Percentiles rank a stretch among this genome's conserved stretches.
Evolutionary conservation across 2,329 filamentous ascomycete genomes (phyloP).

Genomic region (Neofusicoccum laricinum): DNA sequence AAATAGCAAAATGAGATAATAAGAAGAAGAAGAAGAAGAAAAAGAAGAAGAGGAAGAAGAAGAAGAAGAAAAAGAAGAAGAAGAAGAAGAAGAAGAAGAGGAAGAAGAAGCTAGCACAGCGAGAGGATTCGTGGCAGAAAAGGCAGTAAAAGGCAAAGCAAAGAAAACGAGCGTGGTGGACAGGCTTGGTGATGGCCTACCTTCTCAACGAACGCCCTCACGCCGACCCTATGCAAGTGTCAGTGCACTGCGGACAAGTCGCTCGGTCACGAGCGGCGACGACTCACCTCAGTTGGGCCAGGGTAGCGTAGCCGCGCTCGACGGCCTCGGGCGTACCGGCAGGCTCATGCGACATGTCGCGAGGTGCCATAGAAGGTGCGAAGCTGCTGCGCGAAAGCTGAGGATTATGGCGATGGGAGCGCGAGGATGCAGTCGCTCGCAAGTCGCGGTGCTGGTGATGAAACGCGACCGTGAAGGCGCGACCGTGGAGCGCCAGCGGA

Average conservation of each 20-base stretch:
- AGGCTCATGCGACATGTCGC: slow-evolving; percentile 53
- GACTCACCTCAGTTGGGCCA: slow-evolving; percentile 75
- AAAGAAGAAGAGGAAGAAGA: not conserved
- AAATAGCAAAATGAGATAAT: not conserved
- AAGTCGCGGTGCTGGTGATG: slow-evolving; percentile 1
- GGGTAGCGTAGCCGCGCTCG: slow-evolving; percentile 78
- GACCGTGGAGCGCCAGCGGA: slow-evolving; percentile 9
- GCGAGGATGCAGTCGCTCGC: not conserved
- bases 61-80: not conserved
- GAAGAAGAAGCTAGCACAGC: not conserved
- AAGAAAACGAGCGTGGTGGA: slow-evolving; percentile 15
- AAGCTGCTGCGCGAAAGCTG: not conserved
- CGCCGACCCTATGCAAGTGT: slow-evolving; percentile 54
- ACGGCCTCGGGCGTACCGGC: slow-evolving; percentile 56
- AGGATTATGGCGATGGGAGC: not conserved
- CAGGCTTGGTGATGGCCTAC: slow-evolving; percentile 47
- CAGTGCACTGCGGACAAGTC: slow-evolving; percentile 5
- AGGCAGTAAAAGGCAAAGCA: slow-evolving; percentile 15
- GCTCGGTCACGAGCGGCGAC: slow-evolving; percentile 17
- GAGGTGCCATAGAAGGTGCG: slow-evolving; percentile 50
- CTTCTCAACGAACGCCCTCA: slow-evolving; percentile 68
- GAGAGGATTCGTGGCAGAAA: not conserved
- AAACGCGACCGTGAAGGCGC: slow-evolving; percentile 11
- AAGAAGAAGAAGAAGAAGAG: not conserved
- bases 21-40: not conserved